These are phyloP conservation scores for Colletotrichum tropicale DNA, from an alignment of 2,329 filamentous ascomycete genomes.

Conservation along the genomic window DNA sequence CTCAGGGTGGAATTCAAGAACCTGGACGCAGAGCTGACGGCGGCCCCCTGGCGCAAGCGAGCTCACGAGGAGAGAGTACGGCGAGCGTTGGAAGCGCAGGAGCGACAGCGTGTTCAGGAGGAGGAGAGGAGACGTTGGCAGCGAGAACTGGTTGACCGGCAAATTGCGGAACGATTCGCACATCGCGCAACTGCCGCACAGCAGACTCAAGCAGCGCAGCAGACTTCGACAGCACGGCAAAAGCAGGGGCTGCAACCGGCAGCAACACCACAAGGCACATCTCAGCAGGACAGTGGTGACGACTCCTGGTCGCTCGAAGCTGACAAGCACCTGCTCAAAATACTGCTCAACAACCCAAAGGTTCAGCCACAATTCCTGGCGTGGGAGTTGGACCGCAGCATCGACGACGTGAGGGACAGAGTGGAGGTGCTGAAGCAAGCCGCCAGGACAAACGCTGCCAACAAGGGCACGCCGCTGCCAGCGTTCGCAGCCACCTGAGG, in stretches of 20 bases:
- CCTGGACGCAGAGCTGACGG: not conserved
- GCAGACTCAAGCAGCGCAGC: not conserved
- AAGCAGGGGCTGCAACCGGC: not conserved
- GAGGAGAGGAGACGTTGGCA: not conserved
- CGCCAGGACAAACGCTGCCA: not conserved
- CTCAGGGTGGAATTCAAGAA: not conserved
- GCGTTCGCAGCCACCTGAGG: not conserved
- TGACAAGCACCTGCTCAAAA: not conserved
- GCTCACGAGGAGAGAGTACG: not conserved
- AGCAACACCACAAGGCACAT: not conserved
- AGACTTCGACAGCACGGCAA: not conserved
- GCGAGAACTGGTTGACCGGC: constrained; percentile 4
- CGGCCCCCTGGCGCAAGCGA: not conserved
- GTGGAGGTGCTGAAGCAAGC: constrained; percentile 1
- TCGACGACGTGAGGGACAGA: not conserved
- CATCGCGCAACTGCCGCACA: not conserved
- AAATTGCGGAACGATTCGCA: not conserved
- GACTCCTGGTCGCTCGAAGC: not conserved
- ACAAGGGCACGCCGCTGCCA: not conserved
- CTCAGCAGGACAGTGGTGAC: not conserved
- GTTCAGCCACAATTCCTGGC: not conserved
- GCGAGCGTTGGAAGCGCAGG: not conserved
- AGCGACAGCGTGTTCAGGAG: not conserved
- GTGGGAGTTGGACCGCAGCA: not conserved
- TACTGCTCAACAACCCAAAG: not conserved